These are phyloP conservation scores for Globisporangium nunn DNA, from an alignment of 352 stramenopile species.

Conservation along the genomic window DNA sequence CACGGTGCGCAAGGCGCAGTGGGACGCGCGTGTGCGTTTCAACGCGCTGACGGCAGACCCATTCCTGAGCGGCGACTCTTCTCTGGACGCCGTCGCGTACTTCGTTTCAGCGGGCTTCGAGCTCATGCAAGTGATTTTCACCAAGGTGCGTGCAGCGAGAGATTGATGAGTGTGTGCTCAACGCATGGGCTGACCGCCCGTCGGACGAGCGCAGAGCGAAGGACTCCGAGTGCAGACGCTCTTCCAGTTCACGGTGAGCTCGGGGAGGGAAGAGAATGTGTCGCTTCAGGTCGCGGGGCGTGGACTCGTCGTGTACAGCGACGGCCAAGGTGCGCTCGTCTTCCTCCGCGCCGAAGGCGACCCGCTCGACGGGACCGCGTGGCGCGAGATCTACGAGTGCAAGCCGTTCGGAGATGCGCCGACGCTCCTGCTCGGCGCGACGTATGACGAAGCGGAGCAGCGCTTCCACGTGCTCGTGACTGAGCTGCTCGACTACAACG, in stretches of 20 bases:
- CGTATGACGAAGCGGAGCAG: conserved; percentile 32
- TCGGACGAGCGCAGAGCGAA: conserved; percentile 11
- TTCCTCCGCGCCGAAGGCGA: conserved; percentile 34
- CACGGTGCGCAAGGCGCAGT: conserved; percentile 63
- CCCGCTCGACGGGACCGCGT: conserved; percentile 18
- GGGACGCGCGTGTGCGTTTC: conserved; percentile 60
- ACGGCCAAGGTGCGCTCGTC: conserved; percentile 49
- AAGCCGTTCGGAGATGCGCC: conserved; percentile 26
- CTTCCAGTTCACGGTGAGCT: conserved; percentile 28
- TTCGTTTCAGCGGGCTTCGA: conserved; percentile 57
- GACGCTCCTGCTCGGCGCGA: conserved; percentile 38
- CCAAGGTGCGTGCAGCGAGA: conserved; percentile 13
- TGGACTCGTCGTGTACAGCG: conserved; percentile 59
- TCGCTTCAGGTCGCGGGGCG: conserved; percentile 46
- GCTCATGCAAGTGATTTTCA: conserved; percentile 46
- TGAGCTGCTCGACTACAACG: conserved; percentile 29
- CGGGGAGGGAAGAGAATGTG: conserved; percentile 48
- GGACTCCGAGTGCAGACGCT: conserved; percentile 22
- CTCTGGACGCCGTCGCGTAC: conserved; percentile 49
- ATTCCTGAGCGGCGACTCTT: conserved; percentile 53
- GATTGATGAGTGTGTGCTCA: background rate
- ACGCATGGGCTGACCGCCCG: background rate
- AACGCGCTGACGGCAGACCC: conserved; percentile 56
- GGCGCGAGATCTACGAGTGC: conserved; percentile 46
- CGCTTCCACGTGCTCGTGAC: conserved; percentile 40